Evolutionary conservation across 805 yeast genomes (phyloP).

Genomic region (Metschnikowia santaceciliae): DNA sequence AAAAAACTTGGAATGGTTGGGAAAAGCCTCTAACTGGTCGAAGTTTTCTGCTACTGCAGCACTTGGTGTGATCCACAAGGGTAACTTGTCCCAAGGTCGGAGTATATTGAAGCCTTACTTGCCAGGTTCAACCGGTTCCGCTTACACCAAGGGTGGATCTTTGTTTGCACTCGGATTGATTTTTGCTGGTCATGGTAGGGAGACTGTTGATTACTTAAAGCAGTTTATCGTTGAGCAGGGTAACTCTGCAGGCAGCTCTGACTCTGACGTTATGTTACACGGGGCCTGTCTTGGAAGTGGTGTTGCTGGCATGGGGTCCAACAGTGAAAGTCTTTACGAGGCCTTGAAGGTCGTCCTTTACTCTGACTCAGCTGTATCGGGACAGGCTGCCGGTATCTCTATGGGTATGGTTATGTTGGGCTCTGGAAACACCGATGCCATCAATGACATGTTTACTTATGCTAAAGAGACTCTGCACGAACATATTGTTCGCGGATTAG

Average conservation of each 20-base stretch:
- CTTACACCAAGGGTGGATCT: slow-evolving; percentile 94
- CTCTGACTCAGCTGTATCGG: slow-evolving; percentile 88
- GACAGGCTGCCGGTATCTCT: slow-evolving; percentile 93
- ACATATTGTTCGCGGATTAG: slow-evolving; percentile 88
- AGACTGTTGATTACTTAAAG: slow-evolving; percentile 74
- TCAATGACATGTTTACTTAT: slow-evolving; percentile 78
- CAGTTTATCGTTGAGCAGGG: slow-evolving; percentile 64
- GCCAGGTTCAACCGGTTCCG: slow-evolving; percentile 75
- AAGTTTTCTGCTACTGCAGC: slow-evolving; percentile 98
- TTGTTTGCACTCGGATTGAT: slow-evolving; percentile 89
- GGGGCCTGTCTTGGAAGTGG: slow-evolving; percentile 96
- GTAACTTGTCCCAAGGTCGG: slow-evolving; percentile 88
- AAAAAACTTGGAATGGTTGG: slow-evolving; percentile 90
- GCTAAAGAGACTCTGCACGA: slow-evolving; percentile 96
- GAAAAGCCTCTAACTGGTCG: slow-evolving; percentile 98
- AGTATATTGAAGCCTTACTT: slow-evolving; percentile 84
- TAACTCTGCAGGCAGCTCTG: slow-evolving; percentile 60
- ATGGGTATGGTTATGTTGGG: slow-evolving; percentile 97
- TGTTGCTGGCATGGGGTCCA: slow-evolving; percentile 94
- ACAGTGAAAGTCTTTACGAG: slow-evolving; percentile 69
- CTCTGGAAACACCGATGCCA: slow-evolving; percentile 66
- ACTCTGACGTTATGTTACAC: slow-evolving; percentile 79
- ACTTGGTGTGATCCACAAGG: slow-evolving; percentile 93
- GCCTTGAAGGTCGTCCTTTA: slow-evolving; percentile 79
- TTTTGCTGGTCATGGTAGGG: slow-evolving; percentile 94